Evolutionary conservation across 1,284 basidiomycete genomes (phyloP), one percentile per base, ranked within the genome.

Genomic region (Irpex rosettiformis): DNA sequence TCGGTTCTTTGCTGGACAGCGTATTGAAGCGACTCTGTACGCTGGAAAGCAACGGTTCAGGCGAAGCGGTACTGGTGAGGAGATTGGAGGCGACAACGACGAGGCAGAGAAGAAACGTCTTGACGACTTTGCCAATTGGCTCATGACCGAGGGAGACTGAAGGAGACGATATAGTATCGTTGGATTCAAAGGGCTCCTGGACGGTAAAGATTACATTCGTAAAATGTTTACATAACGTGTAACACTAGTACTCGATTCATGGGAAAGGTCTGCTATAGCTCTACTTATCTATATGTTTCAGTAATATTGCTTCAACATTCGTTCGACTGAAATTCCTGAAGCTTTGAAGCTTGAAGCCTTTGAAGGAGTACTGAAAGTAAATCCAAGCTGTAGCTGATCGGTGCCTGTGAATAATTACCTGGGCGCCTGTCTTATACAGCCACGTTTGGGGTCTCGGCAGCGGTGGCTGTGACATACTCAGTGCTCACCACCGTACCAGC

Each of bases 51-150:
- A 95, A 65, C 79, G 87, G 53, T 99, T 92, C 78, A 82, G 79
- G 64, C 89, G 89, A 59, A 89, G 85, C 58, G 91, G 88, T 7
- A 74, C 75, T 16, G 79, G 77, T 5, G 84, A 85, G 21, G 84
- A 86, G 2, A 61, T 77, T 3, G 82, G 82, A 54, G 85, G 80
- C 0, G 86, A 85, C 8, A 81, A 78, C 1, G 89, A 87, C 8
- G 88, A 86, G 55, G 83, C 79, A 54, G 94, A 96, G 72, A 89
- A 91, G 79, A 83, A 86, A 68, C 82, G 95, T 52, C 71, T 96
- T 67, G 93, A 95, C 58, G 85, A 89, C 69, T 97, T 96, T 70
- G 93, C 93, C 0, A 75, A 87, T 28, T 98, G 94, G 94, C 77
- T 98, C 48, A 77, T 91, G 77, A 77, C 80, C 3, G 89, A 91